Base-by-base conservation (phyloP, 108 stramenopile species). In the Fistulifera pelliculosa region DNA sequence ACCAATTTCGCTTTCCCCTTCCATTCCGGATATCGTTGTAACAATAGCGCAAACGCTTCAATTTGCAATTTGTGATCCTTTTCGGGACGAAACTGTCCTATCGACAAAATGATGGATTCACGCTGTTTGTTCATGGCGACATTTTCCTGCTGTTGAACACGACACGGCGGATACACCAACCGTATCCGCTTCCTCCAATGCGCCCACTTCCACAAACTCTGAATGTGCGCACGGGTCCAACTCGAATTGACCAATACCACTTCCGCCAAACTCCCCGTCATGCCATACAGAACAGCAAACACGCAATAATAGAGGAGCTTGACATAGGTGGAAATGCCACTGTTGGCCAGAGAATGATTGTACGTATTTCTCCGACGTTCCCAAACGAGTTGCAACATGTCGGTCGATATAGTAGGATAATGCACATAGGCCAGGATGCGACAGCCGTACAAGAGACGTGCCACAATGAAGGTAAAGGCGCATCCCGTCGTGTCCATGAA, bases 71-170 rank as follows among this genome's bases (percentile, higher is more conserved):
- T 25, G 56, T 98, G 97, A 63, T 97, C 87, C 69, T 99, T 99
- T 73, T 99, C 99, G 5, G 99, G 99, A 47, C 99, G 76, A 66
- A 99, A 99, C 56, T 99, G 99, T 8, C 94, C 99, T 23, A 99
- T 93, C 1, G 83, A 87, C 6, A 98, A 38, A 45, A 97, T 76
- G 24, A 83, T 64, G 27, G 74, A 69, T 57, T 76, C 50, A 41
- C 72, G 56, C 16, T 67, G n/a, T 8, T 64, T 23, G n/a, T n/a
- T n/a, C n/a, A n/a, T n/a, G n/a, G n/a, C n/a, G n/a, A 43, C 21
- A 11, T 12, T 13, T 44, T 7, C 23, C 7, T 44, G 40, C 14
- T 12, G 23, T 38, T 62, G 61, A 16, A 89, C 76, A 49, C 90
- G 88, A 62, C 93, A 94, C 2, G 97, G 97, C 0, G 97, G 97